Evolutionary conservation across 148 eudicot genomes (phyloP).

Genomic region (Mesembryanthemum crystallinum): DNA sequence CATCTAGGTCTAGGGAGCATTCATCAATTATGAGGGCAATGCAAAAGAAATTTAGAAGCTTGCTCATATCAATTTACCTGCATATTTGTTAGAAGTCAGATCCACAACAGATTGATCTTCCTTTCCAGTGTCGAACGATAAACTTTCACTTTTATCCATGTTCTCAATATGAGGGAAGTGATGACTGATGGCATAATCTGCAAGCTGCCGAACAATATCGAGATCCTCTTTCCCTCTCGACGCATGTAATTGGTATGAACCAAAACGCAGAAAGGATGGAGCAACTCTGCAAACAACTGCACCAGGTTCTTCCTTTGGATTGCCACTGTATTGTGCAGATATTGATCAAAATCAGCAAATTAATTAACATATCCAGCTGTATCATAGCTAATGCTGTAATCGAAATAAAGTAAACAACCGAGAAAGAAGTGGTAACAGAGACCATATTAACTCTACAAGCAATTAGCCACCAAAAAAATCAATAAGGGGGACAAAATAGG

Average conservation of each 20-base stretch:
- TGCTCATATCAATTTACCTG: conserved; percentile 50
- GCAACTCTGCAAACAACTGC: conserved; percentile 98
- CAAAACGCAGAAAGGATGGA: conserved; percentile 93
- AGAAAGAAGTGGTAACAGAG: neutral
- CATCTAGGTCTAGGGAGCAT: neutral
- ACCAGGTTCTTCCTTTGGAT: conserved; percentile 99
- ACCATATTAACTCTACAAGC: neutral
- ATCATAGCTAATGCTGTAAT: neutral
- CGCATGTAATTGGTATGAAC: conserved; percentile 94
- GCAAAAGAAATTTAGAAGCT: neutral
- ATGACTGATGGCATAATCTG: conserved; percentile 81
- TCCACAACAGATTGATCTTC: conserved; percentile 77
- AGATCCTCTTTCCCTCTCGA: conserved; percentile 85
- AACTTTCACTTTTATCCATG: conserved; percentile 66
- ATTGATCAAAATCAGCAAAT: conserved; percentile 16
- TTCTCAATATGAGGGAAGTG: conserved; percentile 92
- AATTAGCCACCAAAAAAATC: neutral
- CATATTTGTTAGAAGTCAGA: conserved; percentile 95
- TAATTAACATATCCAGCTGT: conserved; percentile 3
- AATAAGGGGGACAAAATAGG: neutral
- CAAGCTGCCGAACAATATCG: conserved; percentile 68
- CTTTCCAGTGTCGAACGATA: conserved; percentile 83
- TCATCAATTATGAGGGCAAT: neutral
- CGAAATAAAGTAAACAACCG: neutral
- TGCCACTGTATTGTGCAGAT: conserved; percentile 64